Conservation (phyloP, 108 stramenopile species). For the Cyclotella kingstonii region DNA sequence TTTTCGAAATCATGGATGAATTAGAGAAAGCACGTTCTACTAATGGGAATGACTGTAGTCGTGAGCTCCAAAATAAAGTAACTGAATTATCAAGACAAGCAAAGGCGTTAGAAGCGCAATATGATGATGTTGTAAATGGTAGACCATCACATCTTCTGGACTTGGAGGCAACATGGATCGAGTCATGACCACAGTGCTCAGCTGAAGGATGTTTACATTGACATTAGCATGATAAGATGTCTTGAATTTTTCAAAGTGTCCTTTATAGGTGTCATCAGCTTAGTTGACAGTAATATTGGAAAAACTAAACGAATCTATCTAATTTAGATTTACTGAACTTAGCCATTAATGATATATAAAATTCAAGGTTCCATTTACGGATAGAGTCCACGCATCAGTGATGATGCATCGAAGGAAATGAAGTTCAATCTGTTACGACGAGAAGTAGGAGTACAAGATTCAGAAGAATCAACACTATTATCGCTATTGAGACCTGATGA, state of each 20-base stretch:
- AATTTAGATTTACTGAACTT: no score
- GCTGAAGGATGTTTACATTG: no score
- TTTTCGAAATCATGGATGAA: conserved; percentile 48
- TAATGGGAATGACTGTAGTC: conserved; percentile 23
- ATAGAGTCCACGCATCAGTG: conserved; percentile 27
- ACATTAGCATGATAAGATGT: neutral
- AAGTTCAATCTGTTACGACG: conserved; percentile 27
- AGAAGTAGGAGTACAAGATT: conserved; percentile 6
- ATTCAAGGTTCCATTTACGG: no score
- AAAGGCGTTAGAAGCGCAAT: conserved; percentile 48
- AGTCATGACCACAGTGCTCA: no score
- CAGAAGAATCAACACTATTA: neutral
- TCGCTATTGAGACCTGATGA: neutral
- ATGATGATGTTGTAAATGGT: conserved; percentile 54
- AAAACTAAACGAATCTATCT: no score
- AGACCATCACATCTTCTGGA: conserved; percentile 39
- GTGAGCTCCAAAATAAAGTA: conserved; percentile 30
- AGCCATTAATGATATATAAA: no score
- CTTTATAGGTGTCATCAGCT: no score
- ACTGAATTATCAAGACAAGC: conserved; percentile 44
- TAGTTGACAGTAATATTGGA: no score
- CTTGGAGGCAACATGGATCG: neutral
- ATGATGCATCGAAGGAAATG: conserved; percentile 41
- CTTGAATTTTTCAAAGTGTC: neutral
- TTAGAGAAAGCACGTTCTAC: conserved; percentile 27